Evolutionary conservation across 176 grass and related monocot genomes (phyloP).

Genomic region (Dendrocalamus sinicus): DNA sequence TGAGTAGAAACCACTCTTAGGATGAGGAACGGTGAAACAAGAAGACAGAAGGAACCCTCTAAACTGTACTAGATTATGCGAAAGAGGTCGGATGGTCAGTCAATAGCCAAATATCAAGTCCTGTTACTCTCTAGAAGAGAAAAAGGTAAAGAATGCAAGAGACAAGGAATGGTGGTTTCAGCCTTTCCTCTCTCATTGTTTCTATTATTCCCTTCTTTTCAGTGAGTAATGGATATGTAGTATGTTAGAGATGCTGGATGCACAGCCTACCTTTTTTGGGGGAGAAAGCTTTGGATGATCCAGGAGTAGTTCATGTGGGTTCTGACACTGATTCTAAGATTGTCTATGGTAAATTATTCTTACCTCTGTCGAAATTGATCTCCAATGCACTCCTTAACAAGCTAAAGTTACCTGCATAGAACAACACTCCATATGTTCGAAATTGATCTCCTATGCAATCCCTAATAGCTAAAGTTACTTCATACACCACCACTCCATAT

Average conservation of each 20-base stretch:
- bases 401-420: background rate
- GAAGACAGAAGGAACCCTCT: background rate
- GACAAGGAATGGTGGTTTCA: conserved; percentile 20
- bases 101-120: conserved; percentile 4
- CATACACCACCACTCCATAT: no score
- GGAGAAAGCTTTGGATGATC: background rate
- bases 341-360: background rate
- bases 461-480: no score
- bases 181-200: background rate
- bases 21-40: background rate
- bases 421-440: background rate
- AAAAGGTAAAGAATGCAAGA: background rate
- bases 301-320: background rate
- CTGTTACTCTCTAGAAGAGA: background rate
- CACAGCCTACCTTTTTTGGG: background rate
- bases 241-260: background rate
- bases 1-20: background rate
- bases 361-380: background rate
- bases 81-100: background rate
- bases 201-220: conserved; percentile 7
- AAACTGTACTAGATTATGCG: conserved; percentile 1
- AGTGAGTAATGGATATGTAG: background rate
- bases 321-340: background rate
- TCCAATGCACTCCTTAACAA: background rate
- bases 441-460: background rate